A percentile compares a stretch with the other conserved stretches of the same genome.
Conservation (phyloP, 2,329 filamentous ascomycete genomes). For the Balansia obtecta region DNA sequence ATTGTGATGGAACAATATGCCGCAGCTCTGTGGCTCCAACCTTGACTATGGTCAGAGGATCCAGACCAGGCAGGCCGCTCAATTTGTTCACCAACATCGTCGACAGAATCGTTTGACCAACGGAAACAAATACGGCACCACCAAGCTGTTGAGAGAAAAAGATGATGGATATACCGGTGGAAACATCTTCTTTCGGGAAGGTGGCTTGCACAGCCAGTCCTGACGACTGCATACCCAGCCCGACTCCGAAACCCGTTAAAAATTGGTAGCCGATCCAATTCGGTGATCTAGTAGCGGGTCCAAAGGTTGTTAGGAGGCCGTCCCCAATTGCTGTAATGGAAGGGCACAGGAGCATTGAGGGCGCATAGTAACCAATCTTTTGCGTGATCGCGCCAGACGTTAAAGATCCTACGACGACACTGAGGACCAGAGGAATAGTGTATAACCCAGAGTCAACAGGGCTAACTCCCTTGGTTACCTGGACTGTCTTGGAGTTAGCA, state of each 20-base stretch:
- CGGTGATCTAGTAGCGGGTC: constrained; percentile 28
- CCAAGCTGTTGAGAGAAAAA: constrained; percentile 49
- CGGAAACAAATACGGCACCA: constrained; percentile 44
- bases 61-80: constrained; percentile 27
- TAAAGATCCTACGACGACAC: constrained; percentile 39
- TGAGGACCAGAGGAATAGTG: constrained; percentile 43
- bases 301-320: constrained; percentile 46
- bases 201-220: constrained; percentile 44
- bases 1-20: constrained; percentile 34
- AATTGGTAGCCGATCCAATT: constrained; percentile 51
- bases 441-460: constrained; percentile 44
- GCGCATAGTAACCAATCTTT: constrained; percentile 47
- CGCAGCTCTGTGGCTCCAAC: constrained; percentile 50
- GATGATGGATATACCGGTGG: constrained; percentile 36
- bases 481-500: constrained; percentile 20
- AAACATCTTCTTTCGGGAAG: constrained; percentile 37
- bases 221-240: constrained; percentile 45
- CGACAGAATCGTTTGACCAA: constrained; percentile 42
- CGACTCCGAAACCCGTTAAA: constrained; percentile 44
- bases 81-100: constrained; percentile 30
- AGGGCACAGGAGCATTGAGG: constrained; percentile 39
- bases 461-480: constrained; percentile 39
- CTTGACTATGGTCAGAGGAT: constrained; percentile 28
- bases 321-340: constrained; percentile 37
- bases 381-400: constrained; percentile 35